Percentiles rank a stretch among this genome's conserved stretches.
These are phyloP conservation scores for Tillandsia leiboldiana DNA, from an alignment of 176 grass and related monocot species.

Conservation along the genomic window DNA sequence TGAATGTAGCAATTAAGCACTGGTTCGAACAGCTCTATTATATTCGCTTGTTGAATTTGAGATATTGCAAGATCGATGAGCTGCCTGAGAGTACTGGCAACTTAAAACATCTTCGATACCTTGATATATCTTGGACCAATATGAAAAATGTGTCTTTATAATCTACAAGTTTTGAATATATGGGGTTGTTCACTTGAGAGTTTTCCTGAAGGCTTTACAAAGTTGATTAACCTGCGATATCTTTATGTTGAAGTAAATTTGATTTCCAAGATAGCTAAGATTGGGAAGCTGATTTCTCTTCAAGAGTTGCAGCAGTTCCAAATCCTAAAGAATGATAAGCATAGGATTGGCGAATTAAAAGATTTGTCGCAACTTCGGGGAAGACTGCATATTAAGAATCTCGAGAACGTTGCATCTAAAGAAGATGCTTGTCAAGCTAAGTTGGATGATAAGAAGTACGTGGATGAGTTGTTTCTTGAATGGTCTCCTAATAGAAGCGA, in stretches of 20 bases:
- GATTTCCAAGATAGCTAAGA: conserved; percentile 10
- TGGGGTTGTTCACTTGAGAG: neutral
- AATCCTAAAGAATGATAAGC: conserved; percentile 4
- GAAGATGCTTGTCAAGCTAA: conserved; percentile 26
- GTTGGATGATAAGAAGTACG: conserved; percentile 25
- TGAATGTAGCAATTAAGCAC: neutral
- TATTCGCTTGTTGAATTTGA: neutral
- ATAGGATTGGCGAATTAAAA: conserved; percentile 15
- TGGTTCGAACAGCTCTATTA: neutral
- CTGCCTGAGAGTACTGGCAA: neutral
- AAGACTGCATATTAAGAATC: conserved; percentile 26
- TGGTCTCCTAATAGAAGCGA: conserved; percentile 8
- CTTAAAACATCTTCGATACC: conserved; percentile 29
- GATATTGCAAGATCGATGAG: neutral
- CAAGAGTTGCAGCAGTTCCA: conserved; percentile 10
- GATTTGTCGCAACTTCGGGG: conserved; percentile 24
- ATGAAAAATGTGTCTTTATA: conserved; percentile 23
- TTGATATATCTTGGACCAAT: conserved; percentile 24
- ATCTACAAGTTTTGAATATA: conserved; percentile 24
- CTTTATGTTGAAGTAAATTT: neutral
- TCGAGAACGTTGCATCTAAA: conserved; percentile 26
- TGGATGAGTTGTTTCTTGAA: conserved; percentile 15
- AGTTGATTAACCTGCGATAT: conserved; percentile 7
- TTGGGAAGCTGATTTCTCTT: conserved; percentile 31
- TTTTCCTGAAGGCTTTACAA: neutral